Conservation (phyloP, 2,329 filamentous ascomycete species). For the Colletotrichum paranaense region DNA sequence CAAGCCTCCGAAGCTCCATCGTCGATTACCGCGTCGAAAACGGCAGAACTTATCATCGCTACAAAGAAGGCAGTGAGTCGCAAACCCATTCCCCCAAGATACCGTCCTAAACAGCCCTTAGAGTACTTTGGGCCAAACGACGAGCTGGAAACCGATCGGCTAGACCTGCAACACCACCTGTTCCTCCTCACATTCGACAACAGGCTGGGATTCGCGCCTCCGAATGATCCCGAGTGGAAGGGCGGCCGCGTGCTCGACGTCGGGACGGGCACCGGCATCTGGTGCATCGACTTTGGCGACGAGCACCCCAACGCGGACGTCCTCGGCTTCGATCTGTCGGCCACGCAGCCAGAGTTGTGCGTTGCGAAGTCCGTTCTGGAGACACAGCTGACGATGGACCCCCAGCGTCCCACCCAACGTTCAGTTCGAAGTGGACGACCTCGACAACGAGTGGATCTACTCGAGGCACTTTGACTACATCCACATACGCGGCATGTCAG, state of each 20-base stretch:
- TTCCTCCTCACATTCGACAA: conserved; percentile 46
- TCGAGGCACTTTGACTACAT: conserved; percentile 48
- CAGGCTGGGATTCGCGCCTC: conserved; percentile 44
- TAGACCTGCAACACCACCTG: conserved; percentile 51
- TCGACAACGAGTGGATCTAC: conserved; percentile 47
- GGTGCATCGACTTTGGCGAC: conserved; percentile 47
- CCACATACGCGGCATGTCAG: conserved; percentile 45
- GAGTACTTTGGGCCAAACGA: conserved; percentile 20
- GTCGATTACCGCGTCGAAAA: conserved; percentile 49
- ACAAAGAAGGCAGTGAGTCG: conserved; percentile 13
- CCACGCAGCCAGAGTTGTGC: conserved; percentile 52
- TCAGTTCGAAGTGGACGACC: conserved; percentile 53
- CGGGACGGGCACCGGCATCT: conserved; percentile 47
- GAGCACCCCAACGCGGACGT: conserved; percentile 46
- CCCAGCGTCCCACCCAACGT: conserved; percentile 55
- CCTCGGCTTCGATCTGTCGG: conserved; percentile 53
- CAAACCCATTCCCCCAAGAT: not conserved
- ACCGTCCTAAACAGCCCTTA: not conserved
- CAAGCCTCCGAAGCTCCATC: conserved; percentile 47
- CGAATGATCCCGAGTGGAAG: conserved; percentile 15
- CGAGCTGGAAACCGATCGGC: conserved; percentile 44
- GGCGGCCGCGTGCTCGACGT: conserved; percentile 43
- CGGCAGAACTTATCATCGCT: conserved; percentile 50
- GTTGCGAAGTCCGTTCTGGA: not conserved
- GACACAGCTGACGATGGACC: not conserved